Base-by-base conservation (phyloP, 139 green algal species). In the Marvania coccoides region DNA sequence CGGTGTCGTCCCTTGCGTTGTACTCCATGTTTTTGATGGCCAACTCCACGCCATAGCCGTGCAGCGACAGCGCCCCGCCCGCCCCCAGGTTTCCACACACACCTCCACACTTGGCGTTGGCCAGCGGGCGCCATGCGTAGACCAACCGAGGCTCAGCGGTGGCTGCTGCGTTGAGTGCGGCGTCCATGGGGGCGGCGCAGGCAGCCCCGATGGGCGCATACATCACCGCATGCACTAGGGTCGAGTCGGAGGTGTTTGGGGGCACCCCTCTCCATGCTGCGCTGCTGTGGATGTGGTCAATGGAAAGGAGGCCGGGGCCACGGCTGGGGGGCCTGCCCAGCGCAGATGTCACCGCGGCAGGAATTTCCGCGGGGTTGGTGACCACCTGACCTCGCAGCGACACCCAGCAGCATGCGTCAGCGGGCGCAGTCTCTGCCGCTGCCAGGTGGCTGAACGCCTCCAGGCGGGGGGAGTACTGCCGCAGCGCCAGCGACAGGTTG, bases 1-100 rank as follows among this genome's bases (percentile, higher is more conserved):
- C 78, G 26, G 65, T 83, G 68, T 98, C 93, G 65, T 98, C 91
- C 47, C 92, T 74, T 0, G 93, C 93, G 28, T 85, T 93, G 77
- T 99, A 98, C 75, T 99, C 94, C 74, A 91, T 98, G 79, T 95
- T 97, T 70, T 99, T 99, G 8, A 99, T 79, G 4, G 88, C 92
- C 46, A 97, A 76, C 79, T 98, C 93, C 19, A 94, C 83, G 9
- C 93, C 93, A 37, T 85, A 99, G 3, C 94, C 94, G 1, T 81
- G 75, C 42, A 95, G 60, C 19, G 59, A 47, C 48, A 92, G 59
- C 29, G 23, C 33, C 14, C 29, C 72, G 12, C 29, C 46, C 0
- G 37, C 38, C 3, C 81, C 81, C 29, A 81, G 61, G 12, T 15
- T 26, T 24, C 47, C 29, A 54, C 76, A 87, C 12, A 19, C 29